Evolutionary conservation across 1,139 yeast genomes (phyloP), one percentile per base, ranked within the genome.

Genomic region (Kodamaea sp.): DNA sequence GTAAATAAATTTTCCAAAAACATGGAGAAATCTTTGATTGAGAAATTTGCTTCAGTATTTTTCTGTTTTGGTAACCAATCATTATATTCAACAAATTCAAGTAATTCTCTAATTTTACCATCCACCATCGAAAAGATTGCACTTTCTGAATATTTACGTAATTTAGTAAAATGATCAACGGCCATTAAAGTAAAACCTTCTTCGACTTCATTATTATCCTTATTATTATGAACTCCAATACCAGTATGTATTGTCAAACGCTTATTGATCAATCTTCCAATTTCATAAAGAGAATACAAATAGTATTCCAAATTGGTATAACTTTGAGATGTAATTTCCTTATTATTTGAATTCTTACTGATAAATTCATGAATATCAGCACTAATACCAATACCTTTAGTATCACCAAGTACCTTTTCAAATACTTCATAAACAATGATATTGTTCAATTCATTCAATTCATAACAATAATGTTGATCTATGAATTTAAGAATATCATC

Each of bases 251-350:
- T 60, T 38, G 72, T 57, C 39, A 73, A 63, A 35, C 66, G 60
- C 29, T 65, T 53, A 44, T 71, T 72, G 26, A 71, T 61, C 44
- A 72, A 52, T 35, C 64, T 67, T 6, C 81, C 81, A 40, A 81
- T 65, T 54, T 80, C 83, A 45, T 73, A 67, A 41, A 79, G 71
- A 45, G 84, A 77, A 60, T 69, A 67, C 43, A 84, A 73, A 58
- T 90, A 90, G 60, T 87, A 88, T 54, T 92, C 97, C 53, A 90
- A 68, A 57, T 92, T 89, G 42, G 94, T 83, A 49, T 86, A 72
- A 49, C 88, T 87, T 62, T 92, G 97, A 0, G 96, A 86, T 32
- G 89, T 78, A 48, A 89, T 89, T 60, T 92, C 98, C 57, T 95
- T 85, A 44, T 89, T 84, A 24, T 83, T 79, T 2, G 86, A 74